A percentile compares a stretch with the other conserved stretches of the same genome.
phyloP scores from a whole-genome alignment of 2,329 filamentous ascomycete species.

The Akanthomyces muscarius region DNA sequence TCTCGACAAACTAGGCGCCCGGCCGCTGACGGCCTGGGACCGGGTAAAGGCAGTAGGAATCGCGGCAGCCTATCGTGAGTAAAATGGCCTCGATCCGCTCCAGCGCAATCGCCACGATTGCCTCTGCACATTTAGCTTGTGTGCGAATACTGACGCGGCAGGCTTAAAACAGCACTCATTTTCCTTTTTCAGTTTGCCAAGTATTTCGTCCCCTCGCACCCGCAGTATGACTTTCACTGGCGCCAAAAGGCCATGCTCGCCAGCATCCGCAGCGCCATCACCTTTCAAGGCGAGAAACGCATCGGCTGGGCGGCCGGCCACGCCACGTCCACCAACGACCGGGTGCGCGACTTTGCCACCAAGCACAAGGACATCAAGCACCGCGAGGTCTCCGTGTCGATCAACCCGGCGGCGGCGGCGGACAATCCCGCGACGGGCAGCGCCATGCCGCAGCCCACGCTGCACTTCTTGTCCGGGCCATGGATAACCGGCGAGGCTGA shows the following conservation, averaged over 20 bases:
- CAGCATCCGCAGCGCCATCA: background rate
- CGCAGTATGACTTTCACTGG: slow-evolving; percentile 12
- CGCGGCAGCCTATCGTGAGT: background rate
- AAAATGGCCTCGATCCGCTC: no score
- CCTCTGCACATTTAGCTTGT: background rate
- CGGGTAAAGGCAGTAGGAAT: background rate
- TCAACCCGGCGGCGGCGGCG: background rate
- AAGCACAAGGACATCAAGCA: background rate
- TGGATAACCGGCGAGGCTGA: background rate
- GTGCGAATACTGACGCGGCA: background rate
- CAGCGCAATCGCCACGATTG: background rate
- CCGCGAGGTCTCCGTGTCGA: slow-evolving; percentile 3
- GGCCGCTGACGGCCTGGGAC: background rate
- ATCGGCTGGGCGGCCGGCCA: slow-evolving; percentile 1
- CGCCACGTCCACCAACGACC: background rate
- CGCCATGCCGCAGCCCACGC: slow-evolving; percentile 3
- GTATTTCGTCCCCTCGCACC: background rate
- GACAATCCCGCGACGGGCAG: background rate
- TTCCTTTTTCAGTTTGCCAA: background rate
- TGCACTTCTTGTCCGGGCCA: slow-evolving; percentile 21
- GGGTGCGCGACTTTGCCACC: background rate
- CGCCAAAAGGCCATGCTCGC: slow-evolving; percentile 14
- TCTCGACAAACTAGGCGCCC: background rate
- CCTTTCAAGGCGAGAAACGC: background rate
- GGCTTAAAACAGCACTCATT: background rate